Percentiles rank a stretch among this genome's conserved stretches.
phyloP scores from a whole-genome alignment of 2,329 filamentous ascomycete genomes.

The Fusarium phyllophilum region DNA sequence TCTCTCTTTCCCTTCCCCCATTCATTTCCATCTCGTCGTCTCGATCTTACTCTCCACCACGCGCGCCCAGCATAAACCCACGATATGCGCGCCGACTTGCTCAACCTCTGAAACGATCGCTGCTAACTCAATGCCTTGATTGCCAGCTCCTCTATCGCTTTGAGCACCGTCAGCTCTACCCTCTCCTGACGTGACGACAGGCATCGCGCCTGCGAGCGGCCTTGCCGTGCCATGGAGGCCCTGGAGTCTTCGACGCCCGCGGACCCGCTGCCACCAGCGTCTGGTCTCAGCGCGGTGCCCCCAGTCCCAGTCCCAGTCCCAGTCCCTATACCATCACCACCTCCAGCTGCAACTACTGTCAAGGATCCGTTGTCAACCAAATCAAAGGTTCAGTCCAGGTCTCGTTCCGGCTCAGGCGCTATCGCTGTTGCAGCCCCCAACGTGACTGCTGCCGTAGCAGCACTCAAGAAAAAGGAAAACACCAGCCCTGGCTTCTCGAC shows the following conservation, averaged over 20 bases:
- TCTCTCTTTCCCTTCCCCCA: slow-evolving; percentile 7
- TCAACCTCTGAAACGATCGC: slow-evolving; percentile 12
- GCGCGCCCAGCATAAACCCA: slow-evolving; percentile 10
- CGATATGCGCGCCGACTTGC: slow-evolving; percentile 28
- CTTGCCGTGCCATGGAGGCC: slow-evolving; percentile 44
- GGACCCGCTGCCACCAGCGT: slow-evolving; percentile 42
- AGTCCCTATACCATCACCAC: slow-evolving; percentile 32
- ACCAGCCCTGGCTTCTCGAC: slow-evolving; percentile 24
- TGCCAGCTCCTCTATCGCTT: slow-evolving; percentile 39
- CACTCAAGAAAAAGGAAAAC: slow-evolving; percentile 31
- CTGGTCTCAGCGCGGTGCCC: slow-evolving; percentile 45
- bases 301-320: slow-evolving; percentile 12
- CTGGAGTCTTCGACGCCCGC: slow-evolving; percentile 39
- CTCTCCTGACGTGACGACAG: slow-evolving; percentile 35
- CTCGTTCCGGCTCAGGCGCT: slow-evolving; percentile 35
- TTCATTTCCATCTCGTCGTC: neutral
- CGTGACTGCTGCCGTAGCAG: slow-evolving; percentile 4
- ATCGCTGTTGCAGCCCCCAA: slow-evolving; percentile 9
- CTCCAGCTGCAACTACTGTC: slow-evolving; percentile 29
- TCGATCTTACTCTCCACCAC: neutral
- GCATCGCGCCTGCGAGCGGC: slow-evolving; percentile 34
- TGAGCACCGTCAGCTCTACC: slow-evolving; percentile 42
- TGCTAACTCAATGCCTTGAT: slow-evolving; percentile 43
- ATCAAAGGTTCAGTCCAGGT: slow-evolving; percentile 17
- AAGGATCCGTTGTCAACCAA: slow-evolving; percentile 42